A percentile compares a stretch with the other conserved stretches of the same genome.
Conservation (phyloP, 495 filamentous ascomycete species). For the Xylaria flabelliformis region DNA sequence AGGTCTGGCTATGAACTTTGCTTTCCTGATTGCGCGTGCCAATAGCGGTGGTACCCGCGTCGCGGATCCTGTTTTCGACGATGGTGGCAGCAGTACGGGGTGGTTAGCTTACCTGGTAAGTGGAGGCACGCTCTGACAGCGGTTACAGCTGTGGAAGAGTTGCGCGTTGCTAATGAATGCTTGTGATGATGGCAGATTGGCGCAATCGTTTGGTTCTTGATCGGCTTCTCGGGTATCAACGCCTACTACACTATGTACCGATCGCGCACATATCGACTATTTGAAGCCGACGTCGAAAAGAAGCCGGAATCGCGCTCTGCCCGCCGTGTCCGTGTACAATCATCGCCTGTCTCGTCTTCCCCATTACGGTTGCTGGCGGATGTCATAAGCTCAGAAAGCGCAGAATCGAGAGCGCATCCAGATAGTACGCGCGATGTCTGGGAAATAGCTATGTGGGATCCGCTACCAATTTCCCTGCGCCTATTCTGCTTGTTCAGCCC, state of each 20-base stretch:
- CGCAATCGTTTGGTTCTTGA: constrained; percentile 71
- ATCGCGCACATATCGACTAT: constrained; percentile 87
- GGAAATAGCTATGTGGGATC: constrained; percentile 95
- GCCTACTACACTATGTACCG: constrained; percentile 82
- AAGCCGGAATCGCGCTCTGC: constrained; percentile 83
- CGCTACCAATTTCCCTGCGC: constrained; percentile 78
- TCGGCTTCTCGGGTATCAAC: constrained; percentile 70
- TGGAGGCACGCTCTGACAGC: constrained; percentile 30
- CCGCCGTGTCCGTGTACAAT: constrained; percentile 87
- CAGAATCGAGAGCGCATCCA: constrained; percentile 81
- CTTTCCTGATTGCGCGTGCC: constrained; percentile 82
- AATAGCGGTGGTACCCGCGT: constrained; percentile 60
- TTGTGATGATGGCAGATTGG: constrained; percentile 58
- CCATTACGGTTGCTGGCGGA: constrained; percentile 78
- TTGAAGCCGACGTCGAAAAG: constrained; percentile 80
- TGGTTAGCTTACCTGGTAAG: constrained; percentile 82
- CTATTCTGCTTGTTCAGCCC: constrained; percentile 93
- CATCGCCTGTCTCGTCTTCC: constrained; percentile 77
- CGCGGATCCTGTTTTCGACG: constrained; percentile 85
- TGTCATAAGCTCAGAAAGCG: constrained; percentile 64
- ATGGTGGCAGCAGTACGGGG: constrained; percentile 62
- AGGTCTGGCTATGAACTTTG: constrained; percentile 74
- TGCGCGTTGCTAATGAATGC: constrained; percentile 12
- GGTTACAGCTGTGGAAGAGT: not conserved
- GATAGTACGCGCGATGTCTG: constrained; percentile 88